phyloP scores from a whole-genome alignment of 2,329 filamentous ascomycete genomes.

The Cercospora sp. region DNA sequence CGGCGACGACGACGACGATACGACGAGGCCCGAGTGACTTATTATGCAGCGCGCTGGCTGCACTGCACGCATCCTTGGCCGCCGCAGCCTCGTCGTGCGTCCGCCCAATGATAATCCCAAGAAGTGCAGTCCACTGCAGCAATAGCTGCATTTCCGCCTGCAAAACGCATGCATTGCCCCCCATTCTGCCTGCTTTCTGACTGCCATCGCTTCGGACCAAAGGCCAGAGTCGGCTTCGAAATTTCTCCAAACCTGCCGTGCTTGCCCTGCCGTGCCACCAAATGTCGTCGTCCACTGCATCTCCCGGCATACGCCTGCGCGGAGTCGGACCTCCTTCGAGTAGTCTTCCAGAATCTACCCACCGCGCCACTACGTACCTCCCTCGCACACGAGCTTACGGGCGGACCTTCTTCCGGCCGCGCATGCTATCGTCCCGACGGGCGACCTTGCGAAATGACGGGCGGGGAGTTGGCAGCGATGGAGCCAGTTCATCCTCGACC shows the following conservation, averaged over 20 bases:
- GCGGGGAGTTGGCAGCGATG: neutral
- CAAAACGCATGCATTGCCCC: neutral
- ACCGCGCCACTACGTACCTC: neutral
- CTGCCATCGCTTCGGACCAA: neutral
- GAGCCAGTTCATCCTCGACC: neutral
- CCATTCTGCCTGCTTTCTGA: neutral
- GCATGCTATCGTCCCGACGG: neutral
- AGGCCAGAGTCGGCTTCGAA: neutral
- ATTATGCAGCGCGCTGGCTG: neutral
- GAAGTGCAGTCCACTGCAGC: neutral
- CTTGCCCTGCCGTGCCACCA: neutral
- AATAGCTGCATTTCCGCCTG: constrained; percentile 2
- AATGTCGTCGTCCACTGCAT: neutral
- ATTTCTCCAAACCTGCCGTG: no score
- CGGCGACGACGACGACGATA: neutral
- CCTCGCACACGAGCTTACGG: neutral
- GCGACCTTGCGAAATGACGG: neutral
- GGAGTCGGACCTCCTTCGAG: neutral
- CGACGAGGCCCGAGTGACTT: neutral
- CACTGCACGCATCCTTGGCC: neutral
- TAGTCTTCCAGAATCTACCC: constrained; percentile 6
- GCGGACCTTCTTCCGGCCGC: neutral
- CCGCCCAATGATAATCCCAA: neutral
- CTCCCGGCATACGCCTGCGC: neutral
- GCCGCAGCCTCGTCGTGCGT: neutral